These are phyloP conservation scores for Lactarius hatsudake DNA, from an alignment of 768 basidiomycete genomes.

Conservation along the genomic window DNA sequence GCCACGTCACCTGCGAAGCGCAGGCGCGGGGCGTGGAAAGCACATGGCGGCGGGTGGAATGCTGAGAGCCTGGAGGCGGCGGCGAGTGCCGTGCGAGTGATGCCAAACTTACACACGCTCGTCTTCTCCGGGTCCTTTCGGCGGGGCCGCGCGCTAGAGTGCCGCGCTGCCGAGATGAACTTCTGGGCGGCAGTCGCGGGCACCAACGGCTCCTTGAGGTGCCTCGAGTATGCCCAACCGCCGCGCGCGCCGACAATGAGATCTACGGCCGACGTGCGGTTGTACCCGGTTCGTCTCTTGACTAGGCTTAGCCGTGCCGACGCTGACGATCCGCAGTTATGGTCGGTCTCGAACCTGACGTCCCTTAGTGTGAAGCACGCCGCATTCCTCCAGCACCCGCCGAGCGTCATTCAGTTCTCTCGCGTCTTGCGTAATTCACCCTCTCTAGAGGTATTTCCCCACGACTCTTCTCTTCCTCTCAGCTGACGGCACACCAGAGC, in stretches of 20 bases:
- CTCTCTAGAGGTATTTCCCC: background rate
- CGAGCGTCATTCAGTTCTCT: constrained; percentile 9
- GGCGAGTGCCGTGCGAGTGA: constrained; percentile 1
- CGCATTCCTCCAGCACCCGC: constrained; percentile 3
- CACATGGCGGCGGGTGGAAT: background rate
- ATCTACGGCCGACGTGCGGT: background rate
- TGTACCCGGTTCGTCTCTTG: constrained; percentile 1
- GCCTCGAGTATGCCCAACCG: background rate
- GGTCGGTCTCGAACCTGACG: constrained; percentile 8
- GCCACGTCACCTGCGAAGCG: background rate
- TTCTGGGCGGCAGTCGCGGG: constrained; percentile 5
- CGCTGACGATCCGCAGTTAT: background rate
- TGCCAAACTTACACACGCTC: constrained; percentile 5
- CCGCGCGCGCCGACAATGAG: background rate
- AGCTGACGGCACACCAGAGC: background rate
- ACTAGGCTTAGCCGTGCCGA: background rate
- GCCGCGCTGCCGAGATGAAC: background rate
- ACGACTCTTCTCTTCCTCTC: background rate
- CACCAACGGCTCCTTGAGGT: background rate
- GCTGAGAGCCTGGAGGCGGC: background rate
- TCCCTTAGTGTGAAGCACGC: constrained; percentile 9
- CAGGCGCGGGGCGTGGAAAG: too few relatives aligned
- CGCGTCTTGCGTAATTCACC: constrained; percentile 2
- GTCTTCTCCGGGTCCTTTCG: background rate
- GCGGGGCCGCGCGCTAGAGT: background rate